Base-by-base conservation (phyloP, 2,329 filamentous ascomycete genomes). In the Aspergillus sp. region DNA sequence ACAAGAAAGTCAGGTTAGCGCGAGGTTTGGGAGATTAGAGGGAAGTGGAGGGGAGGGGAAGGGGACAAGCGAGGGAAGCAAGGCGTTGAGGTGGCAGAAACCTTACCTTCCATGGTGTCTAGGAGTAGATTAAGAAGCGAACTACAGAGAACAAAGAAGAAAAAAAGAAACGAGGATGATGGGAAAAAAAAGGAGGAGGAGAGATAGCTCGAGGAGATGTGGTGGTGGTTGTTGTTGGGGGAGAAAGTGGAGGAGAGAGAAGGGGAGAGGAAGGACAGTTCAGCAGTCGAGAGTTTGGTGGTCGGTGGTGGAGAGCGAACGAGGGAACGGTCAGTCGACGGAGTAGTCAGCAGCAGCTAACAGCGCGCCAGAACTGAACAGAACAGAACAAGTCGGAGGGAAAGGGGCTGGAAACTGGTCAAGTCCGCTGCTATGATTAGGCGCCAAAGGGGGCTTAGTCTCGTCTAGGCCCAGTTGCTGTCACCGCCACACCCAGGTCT, bases 21-120 rank as follows among this genome's bases (percentile, higher is more conserved):
- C 70, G 56, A 19, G 51, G 57, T 60, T 67, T 67, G 61, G 57
- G 53, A 61, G 50, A 43, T 49, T 28, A 28, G 17, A 38, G 17
- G 50, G 19, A 19, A 38, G 63, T 60, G 64, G 60, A 59, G 66
- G 59, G 63, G 61, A 60, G 62, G 61, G 60, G 59, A 61, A 54
- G 53, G 62, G 66, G 65, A 67, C 66, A 64, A 66, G 56, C 52
- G 59, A 64, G 59, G 30, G 60, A 66, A 54, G 66, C 57, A 66
- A 68, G 67, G 63, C 66, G 70, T 67, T 72, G 71, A 72, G 69
- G 74, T 72, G 72, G 71, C 69, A 63, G 64, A 67, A 75, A 76
- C 80, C 85, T 82, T 86, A 89, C 87, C 87, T 83, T 89, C 85
- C 85, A 88, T 88, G 79, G 77, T 84, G 83, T 78, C 76, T 62